Percentiles rank a stretch among this genome's conserved stretches.
phyloP scores from a whole-genome alignment of 192 early-diverging fungal species.

The Mortierella alpina region DNA sequence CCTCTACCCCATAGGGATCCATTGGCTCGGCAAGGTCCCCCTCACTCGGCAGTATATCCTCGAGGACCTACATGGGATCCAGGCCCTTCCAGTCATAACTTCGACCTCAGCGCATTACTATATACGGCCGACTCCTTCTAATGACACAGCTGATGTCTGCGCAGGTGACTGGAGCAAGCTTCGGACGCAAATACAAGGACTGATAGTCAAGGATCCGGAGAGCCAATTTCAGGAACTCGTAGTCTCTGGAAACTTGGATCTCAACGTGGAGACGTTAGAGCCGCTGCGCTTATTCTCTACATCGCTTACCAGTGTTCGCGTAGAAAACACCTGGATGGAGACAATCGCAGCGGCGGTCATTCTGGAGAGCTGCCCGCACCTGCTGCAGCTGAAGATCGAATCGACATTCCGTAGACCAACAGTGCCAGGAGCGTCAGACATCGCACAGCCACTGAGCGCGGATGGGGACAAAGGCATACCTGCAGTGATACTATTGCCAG shows the following conservation, averaged over 20 bases:
- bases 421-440: neutral
- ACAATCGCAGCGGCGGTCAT: slow-evolving; percentile 2
- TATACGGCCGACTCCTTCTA: neutral
- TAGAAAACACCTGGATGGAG: slow-evolving; percentile 27
- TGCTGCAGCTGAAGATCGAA: slow-evolving; percentile 9
- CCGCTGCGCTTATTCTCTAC: neutral
- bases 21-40: slow-evolving; percentile 14
- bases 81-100: slow-evolving; percentile 9
- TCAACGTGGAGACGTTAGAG: neutral
- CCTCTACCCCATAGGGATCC: neutral
- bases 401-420: neutral
- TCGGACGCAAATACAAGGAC: neutral
- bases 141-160: too few species aligned
- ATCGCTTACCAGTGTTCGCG: slow-evolving; percentile 3
- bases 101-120: slow-evolving; percentile 8
- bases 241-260: neutral
- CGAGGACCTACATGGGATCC: neutral
- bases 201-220: neutral
- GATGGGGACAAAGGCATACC: neutral
- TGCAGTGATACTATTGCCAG: slow-evolving; percentile 4
- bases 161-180: neutral
- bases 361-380: neutral
- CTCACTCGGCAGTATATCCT: slow-evolving; percentile 7
- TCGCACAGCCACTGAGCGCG: neutral
- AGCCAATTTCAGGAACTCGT: slow-evolving; percentile 5